These are phyloP conservation scores for Balamuthia mandrillaris DNA, from an alignment of 208 protist genomes.

Conservation along the genomic window DNA sequence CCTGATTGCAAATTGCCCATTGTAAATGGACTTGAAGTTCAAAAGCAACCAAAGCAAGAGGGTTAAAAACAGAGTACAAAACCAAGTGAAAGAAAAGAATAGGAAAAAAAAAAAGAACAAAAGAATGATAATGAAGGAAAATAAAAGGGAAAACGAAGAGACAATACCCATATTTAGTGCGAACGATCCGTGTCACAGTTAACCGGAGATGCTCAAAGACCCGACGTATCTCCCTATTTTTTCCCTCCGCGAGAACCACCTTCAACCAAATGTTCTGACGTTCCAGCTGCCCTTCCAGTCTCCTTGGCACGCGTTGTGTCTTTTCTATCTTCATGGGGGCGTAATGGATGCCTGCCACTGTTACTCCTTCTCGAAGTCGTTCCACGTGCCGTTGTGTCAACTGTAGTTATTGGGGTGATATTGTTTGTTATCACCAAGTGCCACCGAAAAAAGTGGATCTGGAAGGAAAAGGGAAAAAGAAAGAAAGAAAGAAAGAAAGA, in stretches of 20 bases:
- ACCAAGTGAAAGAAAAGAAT: background rate
- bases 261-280: background rate
- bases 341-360: background rate
- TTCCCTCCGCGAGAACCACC: background rate
- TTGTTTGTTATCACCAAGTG: too few relatives aligned
- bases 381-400: background rate
- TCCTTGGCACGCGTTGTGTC: background rate
- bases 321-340: background rate
- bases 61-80: background rate
- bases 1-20: too few relatives aligned
- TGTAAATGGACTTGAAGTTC: background rate
- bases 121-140: background rate
- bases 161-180: background rate
- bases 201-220: background rate
- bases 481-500: too few relatives aligned
- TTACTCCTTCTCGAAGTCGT: background rate
- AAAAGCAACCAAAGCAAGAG: background rate
- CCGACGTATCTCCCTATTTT: conserved; percentile 11
- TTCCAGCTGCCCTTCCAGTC: background rate
- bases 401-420: background rate
- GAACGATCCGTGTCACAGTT: background rate
- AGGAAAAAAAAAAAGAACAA: background rate
- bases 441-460: too few relatives aligned
- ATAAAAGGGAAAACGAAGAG: background rate
- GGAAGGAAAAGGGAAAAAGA: too few relatives aligned